Evolutionary conservation across 345 rosid species (phyloP), one percentile per base, ranked within the genome.

Genomic region (Linum lewisii): DNA sequence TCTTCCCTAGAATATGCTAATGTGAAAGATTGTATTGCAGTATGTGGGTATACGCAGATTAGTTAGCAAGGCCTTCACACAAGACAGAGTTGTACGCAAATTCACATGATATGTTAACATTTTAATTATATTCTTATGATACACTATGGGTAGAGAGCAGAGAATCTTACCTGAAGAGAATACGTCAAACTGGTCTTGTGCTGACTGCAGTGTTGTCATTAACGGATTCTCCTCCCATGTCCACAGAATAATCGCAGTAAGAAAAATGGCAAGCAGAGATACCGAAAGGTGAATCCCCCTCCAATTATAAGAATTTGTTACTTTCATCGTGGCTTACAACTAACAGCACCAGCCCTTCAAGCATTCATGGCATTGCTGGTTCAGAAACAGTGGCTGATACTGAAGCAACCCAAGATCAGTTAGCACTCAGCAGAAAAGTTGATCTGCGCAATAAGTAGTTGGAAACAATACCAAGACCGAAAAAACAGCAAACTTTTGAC

Each of bases 161-260:
- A 45, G 29, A 67, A 66, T 68, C 70, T 34, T 63, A 83, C 88
- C 88, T 75, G 88, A 73, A 58, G 82, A 75, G 21, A 61, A 70
- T 38, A 67, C 44, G 26, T 52, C 60, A 50, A 78, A 69, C 66
- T 64, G 77, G 49, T 80, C 71, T 54, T 61, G 78, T 16, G 74
- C 73, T 7, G 66, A 70, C 18, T 8, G 63, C 26, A 77, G 42
- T 5, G 79, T 68, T 29, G 70, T 59, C 34, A 69, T 36, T 22
- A 75, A 67, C 36, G 77, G 82, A 75, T 83, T 83, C 45, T 67
- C 75, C 65, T 78, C 79, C 75, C 76, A 67, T 7, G 63, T 62
- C 76, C 74, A 81, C 45, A 83, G 68, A 16, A 83, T 54, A n/a
- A 81, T 15, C 26, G 76, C 60, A 6, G 76, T 64, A 65, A 77